Evolutionary conservation across 2,329 filamentous ascomycete genomes (phyloP).

Genomic region (Grosmannia clavigera): DNA sequence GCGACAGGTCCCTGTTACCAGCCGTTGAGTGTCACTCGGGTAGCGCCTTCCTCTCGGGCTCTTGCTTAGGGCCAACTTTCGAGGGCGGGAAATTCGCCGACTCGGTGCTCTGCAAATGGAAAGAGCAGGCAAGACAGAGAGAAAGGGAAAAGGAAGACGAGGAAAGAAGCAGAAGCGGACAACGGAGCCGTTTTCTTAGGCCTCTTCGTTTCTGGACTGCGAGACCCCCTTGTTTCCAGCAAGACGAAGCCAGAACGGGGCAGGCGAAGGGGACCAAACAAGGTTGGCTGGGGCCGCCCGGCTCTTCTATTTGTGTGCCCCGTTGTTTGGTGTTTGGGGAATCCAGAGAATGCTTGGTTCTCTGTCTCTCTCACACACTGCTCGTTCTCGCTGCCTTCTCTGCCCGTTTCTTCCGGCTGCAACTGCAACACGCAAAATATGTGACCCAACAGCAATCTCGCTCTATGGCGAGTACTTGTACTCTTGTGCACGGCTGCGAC

Average conservation of each 20-base stretch:
- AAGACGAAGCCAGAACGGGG: neutral
- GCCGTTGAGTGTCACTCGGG: neutral
- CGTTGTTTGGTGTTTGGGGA: neutral
- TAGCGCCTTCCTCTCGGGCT: neutral
- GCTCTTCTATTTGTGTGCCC: neutral
- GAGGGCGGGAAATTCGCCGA: no score
- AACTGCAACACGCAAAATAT: no score
- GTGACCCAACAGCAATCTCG: neutral
- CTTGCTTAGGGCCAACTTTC: neutral
- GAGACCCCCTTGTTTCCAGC: no score
- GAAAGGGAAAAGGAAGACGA: neutral
- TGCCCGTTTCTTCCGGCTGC: neutral
- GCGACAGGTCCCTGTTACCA: neutral
- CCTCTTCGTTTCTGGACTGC: no score
- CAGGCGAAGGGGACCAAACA: neutral
- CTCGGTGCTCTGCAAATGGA: neutral
- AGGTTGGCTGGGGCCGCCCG: neutral
- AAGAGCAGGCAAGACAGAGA: neutral
- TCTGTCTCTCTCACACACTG: no score
- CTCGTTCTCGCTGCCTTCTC: no score
- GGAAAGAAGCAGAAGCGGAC: no score
- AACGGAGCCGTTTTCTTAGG: no score
- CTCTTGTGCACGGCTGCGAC: neutral
- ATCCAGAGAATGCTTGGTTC: no score
- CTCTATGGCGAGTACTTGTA: neutral